Evolutionary conservation across 495 filamentous ascomycete genomes (phyloP), one percentile per base, ranked within the genome.

Genomic region (Rostrohypoxylon terebratum): DNA sequence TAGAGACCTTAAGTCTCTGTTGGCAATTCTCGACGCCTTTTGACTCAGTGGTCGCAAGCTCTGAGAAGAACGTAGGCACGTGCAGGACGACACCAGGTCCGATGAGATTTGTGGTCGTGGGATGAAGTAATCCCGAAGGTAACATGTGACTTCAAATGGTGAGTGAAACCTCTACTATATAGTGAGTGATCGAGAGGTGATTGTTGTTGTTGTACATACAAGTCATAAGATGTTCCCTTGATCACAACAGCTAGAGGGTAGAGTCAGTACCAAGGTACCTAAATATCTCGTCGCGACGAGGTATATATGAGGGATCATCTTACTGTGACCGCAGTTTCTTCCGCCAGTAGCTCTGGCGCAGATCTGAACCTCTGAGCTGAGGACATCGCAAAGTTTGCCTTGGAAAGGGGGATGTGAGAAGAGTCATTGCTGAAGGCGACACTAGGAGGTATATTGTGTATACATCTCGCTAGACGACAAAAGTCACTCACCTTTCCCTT

Each of bases 21-120:
- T 87, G 85, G 25, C 87, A 86, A 67, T 87, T 84, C 18, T 85
- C 77, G 55, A 97, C 80, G 16, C 94, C 94, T 82, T 96, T 92
- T 44, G 81, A 81, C 77, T 93, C 86, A 14, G 94, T 80, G 25
- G 85, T 85, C 55, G 86, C 85, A 63, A 97, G 85, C 81, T 98
- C 94, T 78, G 91, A 90, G 87, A 97, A 96, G 87, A 98, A 96
- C 50, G 86, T 63, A 51, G 75, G 72, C 11, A 70, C 85, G 83
- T 97, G 92, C 63, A 97, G 87, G 61, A 97, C 94, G 55, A 90
- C 90, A 60, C 93, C 93, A 64, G 91, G 90, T 58, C 94, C 94
- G 79, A 97, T 93, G 53, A 98, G 83, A 83, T 96, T 97, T 70
- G 90, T 83, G 80, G 88, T 93, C 60, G 82, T 83, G 2, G 91